Percentiles rank a stretch among this genome's conserved stretches.
Evolutionary conservation across 176 grass and related monocot genomes (phyloP).

Genomic region (Tillandsia leiboldiana): DNA sequence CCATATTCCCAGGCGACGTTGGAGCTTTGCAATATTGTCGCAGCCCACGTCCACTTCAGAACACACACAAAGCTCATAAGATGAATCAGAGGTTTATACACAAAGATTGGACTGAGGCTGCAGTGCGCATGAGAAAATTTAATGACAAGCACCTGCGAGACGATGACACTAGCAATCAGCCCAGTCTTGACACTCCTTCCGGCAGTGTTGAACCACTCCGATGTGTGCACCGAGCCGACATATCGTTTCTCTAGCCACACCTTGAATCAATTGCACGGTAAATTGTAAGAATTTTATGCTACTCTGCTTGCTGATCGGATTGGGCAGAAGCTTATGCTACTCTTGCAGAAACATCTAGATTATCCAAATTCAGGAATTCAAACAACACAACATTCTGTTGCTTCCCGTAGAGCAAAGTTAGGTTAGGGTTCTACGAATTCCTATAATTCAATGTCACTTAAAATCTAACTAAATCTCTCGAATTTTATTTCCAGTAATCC

Average conservation of each 20-base stretch:
- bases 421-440: too few species aligned
- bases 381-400: too few species aligned
- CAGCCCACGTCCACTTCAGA: constrained; percentile 66
- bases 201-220: constrained; percentile 78
- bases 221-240: constrained; percentile 48
- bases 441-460: too few species aligned
- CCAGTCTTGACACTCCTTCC: constrained; percentile 70
- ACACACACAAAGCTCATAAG: background rate
- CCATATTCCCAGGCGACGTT: constrained; percentile 76
- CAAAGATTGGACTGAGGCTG: background rate
- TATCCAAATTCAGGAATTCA: too few species aligned
- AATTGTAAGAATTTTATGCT: background rate
- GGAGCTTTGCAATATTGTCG: constrained; percentile 75
- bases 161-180: constrained; percentile 73
- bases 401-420: too few species aligned
- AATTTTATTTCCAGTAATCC: too few species aligned
- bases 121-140: too few species aligned
- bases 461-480: too few species aligned
- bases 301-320: background rate
- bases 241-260: constrained; percentile 74
- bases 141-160: constrained; percentile 42
- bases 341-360: background rate
- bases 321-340: background rate
- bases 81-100: background rate
- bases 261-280: constrained; percentile 12